phyloP scores from a whole-genome alignment of 1,139 yeast genomes.

The Saccharomyces hybrid region DNA sequence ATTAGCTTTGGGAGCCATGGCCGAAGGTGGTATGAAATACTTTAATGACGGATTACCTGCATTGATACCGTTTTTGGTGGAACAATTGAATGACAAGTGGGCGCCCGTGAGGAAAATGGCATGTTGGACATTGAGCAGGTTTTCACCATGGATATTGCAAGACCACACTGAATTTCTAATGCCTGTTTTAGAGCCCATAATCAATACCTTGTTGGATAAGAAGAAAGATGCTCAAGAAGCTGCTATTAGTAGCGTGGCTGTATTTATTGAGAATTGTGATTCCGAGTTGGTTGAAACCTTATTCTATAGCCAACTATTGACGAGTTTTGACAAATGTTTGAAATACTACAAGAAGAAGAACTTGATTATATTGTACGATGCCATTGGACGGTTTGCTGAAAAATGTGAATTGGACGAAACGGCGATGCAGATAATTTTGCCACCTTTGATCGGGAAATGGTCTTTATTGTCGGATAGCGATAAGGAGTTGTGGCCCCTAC shows the following conservation, averaged over 20 bases:
- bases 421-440: constrained; percentile 59
- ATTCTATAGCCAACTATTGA: constrained; percentile 54
- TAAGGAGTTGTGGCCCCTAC: constrained; percentile 78
- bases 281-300: constrained; percentile 47
- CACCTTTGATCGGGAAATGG: constrained; percentile 81
- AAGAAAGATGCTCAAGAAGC: constrained; percentile 93
- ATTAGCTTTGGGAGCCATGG: constrained; percentile 89
- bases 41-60: constrained; percentile 69
- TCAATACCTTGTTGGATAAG: constrained; percentile 66
- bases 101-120: constrained; percentile 87
- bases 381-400: constrained; percentile 86
- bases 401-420: constrained; percentile 49
- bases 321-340: constrained; percentile 69
- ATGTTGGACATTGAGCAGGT: constrained; percentile 92
- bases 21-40: constrained; percentile 74
- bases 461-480: constrained; percentile 64
- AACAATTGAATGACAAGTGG: constrained; percentile 65
- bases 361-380: constrained; percentile 74
- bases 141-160: constrained; percentile 69
- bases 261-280: constrained; percentile 73
- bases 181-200: constrained; percentile 71
- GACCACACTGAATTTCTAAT: constrained; percentile 64
- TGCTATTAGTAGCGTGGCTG: constrained; percentile 81
- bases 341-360: constrained; percentile 73
- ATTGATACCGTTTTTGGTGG: constrained; percentile 77